phyloP scores from a whole-genome alignment of 352 stramenopile genomes.

The Blastocystis sp. region DNA sequence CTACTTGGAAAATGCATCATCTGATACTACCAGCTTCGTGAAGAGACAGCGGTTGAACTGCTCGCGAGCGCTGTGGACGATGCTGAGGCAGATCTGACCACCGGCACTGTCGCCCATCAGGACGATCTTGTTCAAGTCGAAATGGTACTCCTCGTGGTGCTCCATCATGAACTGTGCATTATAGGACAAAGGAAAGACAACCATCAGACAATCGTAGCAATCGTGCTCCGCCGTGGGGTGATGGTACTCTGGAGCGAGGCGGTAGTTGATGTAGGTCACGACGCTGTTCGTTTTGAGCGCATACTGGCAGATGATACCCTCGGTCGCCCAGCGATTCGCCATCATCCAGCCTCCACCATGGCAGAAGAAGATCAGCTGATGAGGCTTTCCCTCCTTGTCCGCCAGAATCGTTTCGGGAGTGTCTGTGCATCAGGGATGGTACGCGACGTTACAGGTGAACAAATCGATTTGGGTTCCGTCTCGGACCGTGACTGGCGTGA shows the following conservation, averaged over 20 bases:
- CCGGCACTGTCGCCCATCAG: slow-evolving; percentile 46
- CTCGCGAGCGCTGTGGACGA: slow-evolving; percentile 26
- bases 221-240: slow-evolving; percentile 50
- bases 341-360: slow-evolving; percentile 58
- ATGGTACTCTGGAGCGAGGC: slow-evolving; percentile 38
- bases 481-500: slow-evolving; percentile 5
- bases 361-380: slow-evolving; percentile 55
- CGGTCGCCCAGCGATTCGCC: slow-evolving; percentile 36
- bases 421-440: background rate
- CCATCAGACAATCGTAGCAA: slow-evolving; percentile 60
- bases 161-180: slow-evolving; percentile 7
- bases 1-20: background rate
- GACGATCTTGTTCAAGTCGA: slow-evolving; percentile 37
- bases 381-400: background rate
- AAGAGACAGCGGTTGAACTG: slow-evolving; percentile 49
- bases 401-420: slow-evolving; percentile 6
- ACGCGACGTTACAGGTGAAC: background rate
- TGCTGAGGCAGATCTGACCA: slow-evolving; percentile 23
- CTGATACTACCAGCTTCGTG: background rate
- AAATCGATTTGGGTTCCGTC: slow-evolving; percentile 41
- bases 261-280: slow-evolving; percentile 42
- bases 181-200: background rate
- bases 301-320: slow-evolving; percentile 31
- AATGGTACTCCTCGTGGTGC: slow-evolving; percentile 31
- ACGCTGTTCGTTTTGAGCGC: slow-evolving; percentile 53